Conservation (phyloP, 2,329 filamentous ascomycete genomes). For the Xylariaceae sp. region DNA sequence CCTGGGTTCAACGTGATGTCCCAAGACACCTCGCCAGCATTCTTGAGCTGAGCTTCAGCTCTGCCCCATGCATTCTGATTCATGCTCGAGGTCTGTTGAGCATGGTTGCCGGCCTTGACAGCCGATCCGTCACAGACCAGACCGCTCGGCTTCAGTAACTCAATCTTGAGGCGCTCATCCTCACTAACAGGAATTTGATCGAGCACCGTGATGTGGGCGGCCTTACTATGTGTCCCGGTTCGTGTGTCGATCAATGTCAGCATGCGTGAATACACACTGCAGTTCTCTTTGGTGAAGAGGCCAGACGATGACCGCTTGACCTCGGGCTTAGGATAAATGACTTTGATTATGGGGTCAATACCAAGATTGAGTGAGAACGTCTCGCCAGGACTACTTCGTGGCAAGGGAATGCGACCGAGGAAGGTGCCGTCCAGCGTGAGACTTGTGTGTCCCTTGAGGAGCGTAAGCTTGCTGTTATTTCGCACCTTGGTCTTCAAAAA, state of each 20-base stretch:
- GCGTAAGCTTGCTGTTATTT: constrained; percentile 52
- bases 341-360: constrained; percentile 54
- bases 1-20: constrained; percentile 55
- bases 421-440: constrained; percentile 62
- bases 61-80: constrained; percentile 51
- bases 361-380: constrained; percentile 52
- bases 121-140: constrained; percentile 37
- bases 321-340: constrained; percentile 54
- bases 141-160: constrained; percentile 46
- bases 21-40: constrained; percentile 57
- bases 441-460: constrained; percentile 52
- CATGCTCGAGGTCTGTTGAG: constrained; percentile 26
- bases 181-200: constrained; percentile 62
- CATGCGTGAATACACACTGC: constrained; percentile 45
- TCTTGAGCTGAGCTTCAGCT: constrained; percentile 50
- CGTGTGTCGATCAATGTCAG: constrained; percentile 50
- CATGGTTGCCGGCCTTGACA: constrained; percentile 35
- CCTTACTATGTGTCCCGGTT: constrained; percentile 30
- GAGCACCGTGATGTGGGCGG: constrained; percentile 47
- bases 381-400: constrained; percentile 53
- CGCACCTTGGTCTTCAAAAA: constrained; percentile 56
- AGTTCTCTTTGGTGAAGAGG: constrained; percentile 52
- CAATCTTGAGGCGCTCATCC: constrained; percentile 53
- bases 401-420: constrained; percentile 53
- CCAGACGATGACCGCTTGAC: constrained; percentile 49